Evolutionary conservation across 1,139 yeast genomes (phyloP), one percentile per base, ranked within the genome.

Genomic region (Protomyces lactucae-debilis): DNA sequence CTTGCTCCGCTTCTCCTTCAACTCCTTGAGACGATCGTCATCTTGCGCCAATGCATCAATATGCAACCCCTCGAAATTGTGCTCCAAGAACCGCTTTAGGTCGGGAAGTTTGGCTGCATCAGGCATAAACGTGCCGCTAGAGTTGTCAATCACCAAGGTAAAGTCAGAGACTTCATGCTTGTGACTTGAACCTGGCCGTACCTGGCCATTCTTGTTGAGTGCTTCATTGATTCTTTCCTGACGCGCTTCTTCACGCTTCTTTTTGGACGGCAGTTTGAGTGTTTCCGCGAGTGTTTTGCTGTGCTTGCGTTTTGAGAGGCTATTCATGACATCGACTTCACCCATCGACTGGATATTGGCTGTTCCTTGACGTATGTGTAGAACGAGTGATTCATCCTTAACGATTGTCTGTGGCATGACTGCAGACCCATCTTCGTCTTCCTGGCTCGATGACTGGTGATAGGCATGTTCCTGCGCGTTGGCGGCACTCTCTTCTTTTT

Each of bases 121-220:
- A 10, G 65, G 65, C 65, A 56, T 55, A 16, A 52, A 61, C 8
- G 65, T 61, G 2, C 65, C 65, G 40, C 59, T 52, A 32, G 51
- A 36, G 40, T 61, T 61, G 61, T 61, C 65, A 21, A 61, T 61
- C 37, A 61, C 59, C 37, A 60, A 46, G n/a, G 55, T 60, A 52
- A 54, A 60, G 39, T 60, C 59, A 14, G 54, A 45, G 21, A 60
- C 59, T n/a, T 60, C 46, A 40, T 60, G 64, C 32, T 48, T 52
- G 45, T 60, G 59, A 37, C 14, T 14, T 4, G 43, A n/a, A 3
- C 43, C 43, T 16, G n/a, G 48, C 12, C 39, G 23, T n/a, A 23
- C 16, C 28, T 43, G 21, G 8, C 28, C 52, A 28, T 52, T 28
- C 55, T 39, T 16, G 8, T 28, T 28, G 3, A 46, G 35, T 3